phyloP scores from a whole-genome alignment of 2,329 filamentous ascomycete genomes.

The Teratosphaeria gauchensis region DNA sequence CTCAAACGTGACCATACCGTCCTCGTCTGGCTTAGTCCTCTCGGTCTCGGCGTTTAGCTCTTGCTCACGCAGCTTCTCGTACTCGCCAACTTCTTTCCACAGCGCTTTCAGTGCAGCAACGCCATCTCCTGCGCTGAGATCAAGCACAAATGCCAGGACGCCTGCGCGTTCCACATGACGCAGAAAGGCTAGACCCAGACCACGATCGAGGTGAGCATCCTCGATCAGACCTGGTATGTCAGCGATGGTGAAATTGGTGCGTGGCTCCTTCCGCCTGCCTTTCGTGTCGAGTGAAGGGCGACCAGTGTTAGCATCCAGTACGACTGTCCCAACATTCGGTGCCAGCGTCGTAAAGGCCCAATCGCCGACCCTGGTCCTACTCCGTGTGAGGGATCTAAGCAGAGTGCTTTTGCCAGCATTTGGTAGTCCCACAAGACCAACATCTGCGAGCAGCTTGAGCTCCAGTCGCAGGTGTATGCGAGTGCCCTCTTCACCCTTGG shows the following conservation, averaged over 20 bases:
- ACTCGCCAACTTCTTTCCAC: constrained; percentile 84
- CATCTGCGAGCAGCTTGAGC: constrained; percentile 87
- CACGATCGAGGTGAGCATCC: constrained; percentile 83
- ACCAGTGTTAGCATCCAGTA: constrained; percentile 78
- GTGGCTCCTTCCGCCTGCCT: constrained; percentile 41
- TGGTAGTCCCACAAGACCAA: constrained; percentile 86
- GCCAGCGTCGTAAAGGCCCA: constrained; percentile 97
- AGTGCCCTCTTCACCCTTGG: constrained; percentile 71
- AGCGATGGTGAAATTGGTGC: constrained; percentile 82
- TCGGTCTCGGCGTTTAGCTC: constrained; percentile 57
- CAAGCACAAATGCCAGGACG: constrained; percentile 87
- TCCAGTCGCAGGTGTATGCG: constrained; percentile 76
- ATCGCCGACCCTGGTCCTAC: constrained; percentile 76
- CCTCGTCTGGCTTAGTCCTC: constrained; percentile 37
- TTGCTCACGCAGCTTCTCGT: constrained; percentile 69
- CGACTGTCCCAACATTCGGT: constrained; percentile 91
- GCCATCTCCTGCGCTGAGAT: constrained; percentile 70
- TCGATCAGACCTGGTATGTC: constrained; percentile 93
- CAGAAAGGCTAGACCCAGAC: constrained; percentile 82
- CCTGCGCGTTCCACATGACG: constrained; percentile 90
- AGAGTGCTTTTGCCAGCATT: constrained; percentile 96
- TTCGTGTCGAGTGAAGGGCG: constrained; percentile 49
- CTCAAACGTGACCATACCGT: constrained; percentile 32
- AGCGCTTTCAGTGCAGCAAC: constrained; percentile 68
- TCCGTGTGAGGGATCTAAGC: constrained; percentile 76